Conservation (phyloP, 2,329 filamentous ascomycete genomes). For the Escovopsis weberi region DNA sequence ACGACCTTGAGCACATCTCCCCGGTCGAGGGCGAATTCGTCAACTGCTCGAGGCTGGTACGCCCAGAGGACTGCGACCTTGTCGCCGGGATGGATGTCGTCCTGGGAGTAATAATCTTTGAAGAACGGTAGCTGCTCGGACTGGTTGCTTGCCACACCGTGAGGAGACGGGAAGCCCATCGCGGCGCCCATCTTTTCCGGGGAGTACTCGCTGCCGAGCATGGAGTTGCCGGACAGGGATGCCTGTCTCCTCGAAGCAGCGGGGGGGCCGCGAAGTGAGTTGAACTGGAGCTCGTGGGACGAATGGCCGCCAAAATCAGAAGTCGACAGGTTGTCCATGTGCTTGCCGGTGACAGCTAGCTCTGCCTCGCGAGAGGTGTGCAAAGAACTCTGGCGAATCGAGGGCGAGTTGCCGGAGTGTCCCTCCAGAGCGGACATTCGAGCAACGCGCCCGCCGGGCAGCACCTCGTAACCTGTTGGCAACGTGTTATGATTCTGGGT, state of each 20-base stretch:
- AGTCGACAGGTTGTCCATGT: slow-evolving; percentile 37
- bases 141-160: slow-evolving; percentile 71
- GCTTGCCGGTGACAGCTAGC: slow-evolving; percentile 31
- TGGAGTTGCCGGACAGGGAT: slow-evolving; percentile 78
- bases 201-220: slow-evolving; percentile 56
- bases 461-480: slow-evolving; percentile 51
- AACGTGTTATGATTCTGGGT: slow-evolving; percentile 22
- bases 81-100: slow-evolving; percentile 86
- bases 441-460: slow-evolving; percentile 79
- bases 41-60: slow-evolving; percentile 82
- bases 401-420: slow-evolving; percentile 47
- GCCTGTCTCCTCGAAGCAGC: slow-evolving; percentile 55
- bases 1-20: slow-evolving; percentile 98
- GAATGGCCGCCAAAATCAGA: slow-evolving; percentile 54
- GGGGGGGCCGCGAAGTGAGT: slow-evolving; percentile 43
- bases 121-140: slow-evolving; percentile 94
- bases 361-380: slow-evolving; percentile 24
- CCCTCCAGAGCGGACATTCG: slow-evolving; percentile 91
- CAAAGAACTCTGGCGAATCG: slow-evolving; percentile 30
- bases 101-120: slow-evolving; percentile 97
- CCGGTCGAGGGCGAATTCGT: slow-evolving; percentile 85
- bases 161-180: slow-evolving; percentile 68
- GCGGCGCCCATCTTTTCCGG: slow-evolving; percentile 60
- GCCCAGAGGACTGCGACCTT: slow-evolving; percentile 89
- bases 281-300: slow-evolving; percentile 45